phyloP scores from a whole-genome alignment of 495 filamentous ascomycete species.

The Aspergillus hancockii region DNA sequence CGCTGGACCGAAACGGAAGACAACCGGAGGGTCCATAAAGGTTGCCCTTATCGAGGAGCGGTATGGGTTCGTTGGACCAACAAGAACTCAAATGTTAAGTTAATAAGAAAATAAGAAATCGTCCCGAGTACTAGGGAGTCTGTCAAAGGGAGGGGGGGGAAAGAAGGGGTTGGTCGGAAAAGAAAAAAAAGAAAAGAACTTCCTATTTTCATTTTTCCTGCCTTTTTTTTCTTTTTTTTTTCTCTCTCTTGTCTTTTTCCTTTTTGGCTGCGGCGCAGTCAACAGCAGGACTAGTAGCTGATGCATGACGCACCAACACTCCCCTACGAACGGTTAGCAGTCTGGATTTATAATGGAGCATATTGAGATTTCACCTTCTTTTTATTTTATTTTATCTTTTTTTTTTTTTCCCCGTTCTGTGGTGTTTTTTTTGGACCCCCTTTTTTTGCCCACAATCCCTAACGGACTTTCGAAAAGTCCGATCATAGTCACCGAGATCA shows the following conservation, averaged over 20 bases:
- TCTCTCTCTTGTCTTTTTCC: background rate
- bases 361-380: background rate
- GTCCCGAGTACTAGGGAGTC: constrained; percentile 2
- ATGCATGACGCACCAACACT: constrained; percentile 10
- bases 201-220: background rate
- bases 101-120: background rate
- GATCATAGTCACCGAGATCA: background rate
- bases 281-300: background rate
- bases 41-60: constrained; percentile 1
- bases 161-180: background rate
- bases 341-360: background rate
- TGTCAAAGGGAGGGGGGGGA: background rate
- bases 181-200: background rate
- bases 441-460: background rate
- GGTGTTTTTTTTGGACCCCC: background rate
- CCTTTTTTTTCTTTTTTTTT: background rate
- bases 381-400: background rate
- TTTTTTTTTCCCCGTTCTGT: constrained; percentile 4
- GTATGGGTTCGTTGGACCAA: constrained; percentile 1
- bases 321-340: constrained; percentile 2
- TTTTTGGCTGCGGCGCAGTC: background rate
- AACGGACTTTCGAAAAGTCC: background rate
- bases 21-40: constrained; percentile 3
- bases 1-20: constrained; percentile 10
- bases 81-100: background rate